These are phyloP conservation scores for Leishmania amazonensis DNA, from an alignment of 208 protist species.

Conservation along the genomic window DNA sequence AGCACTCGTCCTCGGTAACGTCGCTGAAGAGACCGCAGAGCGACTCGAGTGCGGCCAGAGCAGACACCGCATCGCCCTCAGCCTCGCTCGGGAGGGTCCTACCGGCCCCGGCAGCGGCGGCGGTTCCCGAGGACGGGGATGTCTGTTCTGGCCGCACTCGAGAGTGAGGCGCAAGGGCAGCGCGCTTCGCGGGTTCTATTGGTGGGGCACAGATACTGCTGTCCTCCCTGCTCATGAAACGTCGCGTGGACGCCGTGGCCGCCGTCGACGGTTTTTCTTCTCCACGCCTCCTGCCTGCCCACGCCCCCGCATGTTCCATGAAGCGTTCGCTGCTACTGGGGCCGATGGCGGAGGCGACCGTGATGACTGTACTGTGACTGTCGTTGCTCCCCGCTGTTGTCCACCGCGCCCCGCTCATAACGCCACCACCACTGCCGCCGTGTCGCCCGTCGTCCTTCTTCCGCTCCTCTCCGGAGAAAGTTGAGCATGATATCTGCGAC, in stretches of 20 bases:
- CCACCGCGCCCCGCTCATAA: neutral
- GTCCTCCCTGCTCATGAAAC: neutral
- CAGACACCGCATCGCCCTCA: neutral
- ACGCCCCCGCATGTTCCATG: neutral
- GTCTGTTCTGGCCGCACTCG: neutral
- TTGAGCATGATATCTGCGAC: neutral
- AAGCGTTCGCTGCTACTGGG: constrained; percentile 11
- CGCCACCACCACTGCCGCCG: neutral
- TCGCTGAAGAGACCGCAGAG: constrained; percentile 50
- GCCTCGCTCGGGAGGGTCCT: neutral
- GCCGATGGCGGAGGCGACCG: constrained; percentile 1
- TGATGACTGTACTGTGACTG: neutral
- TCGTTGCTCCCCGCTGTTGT: neutral
- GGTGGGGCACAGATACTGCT: neutral
- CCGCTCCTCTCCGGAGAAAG: neutral
- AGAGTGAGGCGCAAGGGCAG: neutral
- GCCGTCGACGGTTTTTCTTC: neutral
- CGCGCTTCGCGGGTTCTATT: neutral
- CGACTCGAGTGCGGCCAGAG: constrained; percentile 27
- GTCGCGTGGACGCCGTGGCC: neutral
- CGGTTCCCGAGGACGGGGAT: neutral
- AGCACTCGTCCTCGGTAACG: constrained; percentile 46
- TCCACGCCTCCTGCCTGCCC: neutral
- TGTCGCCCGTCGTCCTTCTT: neutral
- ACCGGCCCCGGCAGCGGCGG: neutral